Evolutionary conservation across 139 green algal genomes (phyloP).

Genomic region (Tetratostichococcus sp.): DNA sequence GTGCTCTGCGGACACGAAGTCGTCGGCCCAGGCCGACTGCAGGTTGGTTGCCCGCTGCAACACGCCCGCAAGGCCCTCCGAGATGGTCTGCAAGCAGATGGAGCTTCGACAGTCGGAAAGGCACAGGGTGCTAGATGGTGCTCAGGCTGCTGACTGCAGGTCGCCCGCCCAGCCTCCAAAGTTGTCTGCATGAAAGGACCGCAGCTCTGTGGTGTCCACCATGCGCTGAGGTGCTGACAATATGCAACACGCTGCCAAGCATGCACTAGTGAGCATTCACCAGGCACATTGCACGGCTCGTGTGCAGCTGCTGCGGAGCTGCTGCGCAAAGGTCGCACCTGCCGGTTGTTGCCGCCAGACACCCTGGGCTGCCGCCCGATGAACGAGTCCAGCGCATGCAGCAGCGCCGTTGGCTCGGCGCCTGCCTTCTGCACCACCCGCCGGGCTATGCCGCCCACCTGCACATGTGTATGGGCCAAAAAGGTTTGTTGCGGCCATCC

Average conservation of each 20-base stretch:
- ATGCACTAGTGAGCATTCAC: too few relatives aligned
- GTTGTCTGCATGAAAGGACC: too few relatives aligned
- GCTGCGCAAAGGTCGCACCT: conserved; percentile 13
- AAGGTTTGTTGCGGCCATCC: too few relatives aligned
- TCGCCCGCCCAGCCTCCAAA: too few relatives aligned
- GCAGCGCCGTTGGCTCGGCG: conserved; percentile 48
- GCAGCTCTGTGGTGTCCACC: too few relatives aligned
- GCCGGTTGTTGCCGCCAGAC: conserved; percentile 25
- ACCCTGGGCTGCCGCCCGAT: conserved; percentile 62
- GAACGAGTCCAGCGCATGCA: conserved; percentile 57
- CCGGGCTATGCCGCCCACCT: neutral
- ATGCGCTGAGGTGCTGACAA: too few relatives aligned
- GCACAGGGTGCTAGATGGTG: too few relatives aligned
- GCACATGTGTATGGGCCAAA: neutral
- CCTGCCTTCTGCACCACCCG: conserved; percentile 70
- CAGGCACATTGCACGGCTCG: conserved; percentile 19
- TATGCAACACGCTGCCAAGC: too few relatives aligned
- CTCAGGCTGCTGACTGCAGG: neutral
- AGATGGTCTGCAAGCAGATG: conserved; percentile 18
- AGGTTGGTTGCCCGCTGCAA: conserved; percentile 58
- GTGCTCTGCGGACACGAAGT: conserved; percentile 82
- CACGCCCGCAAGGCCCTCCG: conserved; percentile 68
- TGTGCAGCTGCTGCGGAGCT: conserved; percentile 63
- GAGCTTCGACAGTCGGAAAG: too few relatives aligned
- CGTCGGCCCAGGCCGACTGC: conserved; percentile 54